Evolutionary conservation across 2,329 filamentous ascomycete species (phyloP), one percentile per base, ranked within the genome.

Genomic region (Grosmannia huntii): DNA sequence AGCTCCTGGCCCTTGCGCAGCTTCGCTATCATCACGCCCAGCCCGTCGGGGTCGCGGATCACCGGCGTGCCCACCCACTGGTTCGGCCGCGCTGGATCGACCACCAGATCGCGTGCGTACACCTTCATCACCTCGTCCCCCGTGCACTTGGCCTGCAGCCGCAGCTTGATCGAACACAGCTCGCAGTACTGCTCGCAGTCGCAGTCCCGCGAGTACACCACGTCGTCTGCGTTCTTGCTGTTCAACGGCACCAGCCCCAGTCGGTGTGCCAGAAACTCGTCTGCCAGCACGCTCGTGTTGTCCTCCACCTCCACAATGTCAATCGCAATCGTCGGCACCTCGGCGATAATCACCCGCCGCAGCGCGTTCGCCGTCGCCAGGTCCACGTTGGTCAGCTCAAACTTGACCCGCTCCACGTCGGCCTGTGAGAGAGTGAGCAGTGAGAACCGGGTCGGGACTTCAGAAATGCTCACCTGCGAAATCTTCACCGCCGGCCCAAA

Each of bases 131-230:
- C 86, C 62, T 92, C 87, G 66, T 94, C 89, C 55, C 83, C 82
- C 3, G 84, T 90, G 73, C 90, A 96, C 68, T 88, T 86, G 49
- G 90, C 92, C 68, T 96, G 86, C 46, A 99, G 80, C 4, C 82
- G 86, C 31, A 99, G 81, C 27, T 84, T 87, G 55, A 97, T 88
- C 64, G 87, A 89, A 77, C 94, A 99, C 65, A 87, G 83, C 64
- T 95, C 88, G 76, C 94, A 99, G 75, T 91, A 90, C 66, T 92
- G 86, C 66, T 96, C 92, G 77, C 94, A 99, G 68, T 95, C 90
- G 76, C 94, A 99, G 73, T 97, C 92, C 68, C 92, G 87, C 54
- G 88, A 87, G 75, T 96, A 96, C 63, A 87, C 79, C 62, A 97
- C 81, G 66, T 86, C 80, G 64, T 91, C 88, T 65, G 92, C 85